Base-by-base conservation (phyloP, 1,284 basidiomycete species). In the Peniophora sp. region DNA sequence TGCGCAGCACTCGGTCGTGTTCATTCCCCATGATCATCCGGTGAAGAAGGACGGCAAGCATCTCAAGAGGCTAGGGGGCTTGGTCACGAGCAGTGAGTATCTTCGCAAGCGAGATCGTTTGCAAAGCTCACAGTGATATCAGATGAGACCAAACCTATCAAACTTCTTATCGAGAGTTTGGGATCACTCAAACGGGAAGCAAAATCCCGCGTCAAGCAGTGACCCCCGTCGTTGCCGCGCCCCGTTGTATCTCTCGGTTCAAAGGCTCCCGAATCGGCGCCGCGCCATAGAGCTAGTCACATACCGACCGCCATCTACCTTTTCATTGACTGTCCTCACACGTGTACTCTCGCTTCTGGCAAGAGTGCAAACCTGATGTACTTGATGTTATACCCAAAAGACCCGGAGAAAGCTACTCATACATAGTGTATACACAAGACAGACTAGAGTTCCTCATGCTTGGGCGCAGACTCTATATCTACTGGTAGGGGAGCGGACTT, bases 1-100 rank as follows among this genome's bases (percentile, higher is more conserved):
- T n/a, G 15, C n/a, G 52, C 45, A 85, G 88, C 75, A 79, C 55
- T 88, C 87, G 0, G 70, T 83, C 41, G 77, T 88, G 15, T 70
- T 85, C 43, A 65, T 87, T 18, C 81, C 88, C 3, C 60, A 70
- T 6, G 74, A 68, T 20, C 83, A 88, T 59, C 69, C 68, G 1
- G 70, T 77, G 11, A 67, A 82, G 22, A 70, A 75, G 5, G 71
- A 76, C 27, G 62, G 68, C n/a, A 81, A 73, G 61, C 62, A 75
- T 18, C 72, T 78, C 32, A 78, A 76, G 58, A 75, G 74, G 57
- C 83, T 88, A 51, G 84, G 85, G 9, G 70, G 66, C 35, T 64
- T 88, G n/a, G 61, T 77, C 32, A 66, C 71, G 42, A 74, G 83
- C 12, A 76, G 86, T 84, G 53, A 44, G 73, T 56, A 8, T 52